Conservation (phyloP, 2,329 filamentous ascomycete species). For the Elsinoe ampelina region DNA sequence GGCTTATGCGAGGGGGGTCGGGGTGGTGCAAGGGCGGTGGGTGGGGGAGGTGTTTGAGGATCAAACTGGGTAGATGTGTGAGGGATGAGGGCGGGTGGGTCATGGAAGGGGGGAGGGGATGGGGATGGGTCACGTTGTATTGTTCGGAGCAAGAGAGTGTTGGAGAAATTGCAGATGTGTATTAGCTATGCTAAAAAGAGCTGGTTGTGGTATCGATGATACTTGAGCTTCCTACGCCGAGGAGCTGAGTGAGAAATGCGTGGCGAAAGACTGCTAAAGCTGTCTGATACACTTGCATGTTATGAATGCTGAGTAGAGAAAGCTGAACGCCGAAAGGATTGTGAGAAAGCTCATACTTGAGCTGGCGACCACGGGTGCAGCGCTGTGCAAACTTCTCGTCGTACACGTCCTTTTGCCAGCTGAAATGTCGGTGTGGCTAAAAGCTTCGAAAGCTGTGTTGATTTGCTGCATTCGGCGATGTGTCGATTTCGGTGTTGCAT, state of each 20-base stretch:
- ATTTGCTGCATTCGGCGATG: not conserved
- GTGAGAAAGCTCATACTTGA: no score
- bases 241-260: no score
- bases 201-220: no score
- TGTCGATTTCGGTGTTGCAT: not conserved
- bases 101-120: not conserved
- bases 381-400: not conserved
- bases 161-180: no score
- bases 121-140: no score
- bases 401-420: not conserved
- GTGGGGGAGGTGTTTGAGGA: slow-evolving; percentile 39
- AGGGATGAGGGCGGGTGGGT: not conserved
- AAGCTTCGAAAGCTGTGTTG: not conserved
- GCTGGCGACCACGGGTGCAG: not conserved
- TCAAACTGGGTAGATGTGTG: not conserved
- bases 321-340: no score
- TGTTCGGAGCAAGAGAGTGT: no score
- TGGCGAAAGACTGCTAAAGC: no score
- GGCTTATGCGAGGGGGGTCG: slow-evolving; percentile 53
- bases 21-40: slow-evolving; percentile 54
- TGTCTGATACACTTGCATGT: no score
- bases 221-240: no score
- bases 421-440: not conserved
- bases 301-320: no score
- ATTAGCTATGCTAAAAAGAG: no score